Evolutionary conservation across 164 flowering plant genomes (phyloP).

Genomic region (Vitis labrusca): DNA sequence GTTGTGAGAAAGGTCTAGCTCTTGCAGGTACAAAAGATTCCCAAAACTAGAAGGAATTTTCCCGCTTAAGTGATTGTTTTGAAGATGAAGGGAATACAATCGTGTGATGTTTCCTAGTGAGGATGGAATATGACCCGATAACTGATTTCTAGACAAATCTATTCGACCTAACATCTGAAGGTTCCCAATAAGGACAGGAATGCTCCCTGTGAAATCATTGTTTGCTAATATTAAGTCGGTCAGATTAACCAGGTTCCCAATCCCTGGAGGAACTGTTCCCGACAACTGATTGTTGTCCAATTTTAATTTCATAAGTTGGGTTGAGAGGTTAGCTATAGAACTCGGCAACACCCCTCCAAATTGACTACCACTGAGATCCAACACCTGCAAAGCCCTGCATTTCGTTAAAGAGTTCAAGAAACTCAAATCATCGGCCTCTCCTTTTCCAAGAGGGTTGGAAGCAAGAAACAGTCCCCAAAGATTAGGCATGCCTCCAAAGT

Average conservation of each 20-base stretch:
- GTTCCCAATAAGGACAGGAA: constrained; percentile 18
- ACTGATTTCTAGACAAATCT: background rate
- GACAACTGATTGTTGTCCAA: constrained; percentile 17
- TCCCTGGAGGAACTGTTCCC: constrained; percentile 25
- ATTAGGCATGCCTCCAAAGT: constrained; percentile 7
- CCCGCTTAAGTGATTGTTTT: background rate
- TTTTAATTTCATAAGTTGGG: background rate
- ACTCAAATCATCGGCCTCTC: constrained; percentile 1
- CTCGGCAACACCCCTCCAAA: constrained; percentile 21
- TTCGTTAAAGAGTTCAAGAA: constrained; percentile 15
- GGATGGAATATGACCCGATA: constrained; percentile 17
- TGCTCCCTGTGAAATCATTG: constrained; percentile 11
- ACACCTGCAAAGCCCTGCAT: constrained; percentile 6
- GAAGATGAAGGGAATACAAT: background rate
- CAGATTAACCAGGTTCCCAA: constrained; percentile 19
- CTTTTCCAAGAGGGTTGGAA: background rate
- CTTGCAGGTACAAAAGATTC: constrained; percentile 1
- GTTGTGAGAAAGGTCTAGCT: constrained; percentile 12
- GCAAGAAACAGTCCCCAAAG: background rate
- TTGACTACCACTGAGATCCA: constrained; percentile 11
- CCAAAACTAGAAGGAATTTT: constrained; percentile 21
- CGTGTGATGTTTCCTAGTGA: constrained; percentile 12
- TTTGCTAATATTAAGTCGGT: background rate
- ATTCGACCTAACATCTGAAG: constrained; percentile 2
- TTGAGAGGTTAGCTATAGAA: constrained; percentile 26